Conservation (phyloP, 2,329 filamentous ascomycete genomes). For the Cucurbitaria berberidis region DNA sequence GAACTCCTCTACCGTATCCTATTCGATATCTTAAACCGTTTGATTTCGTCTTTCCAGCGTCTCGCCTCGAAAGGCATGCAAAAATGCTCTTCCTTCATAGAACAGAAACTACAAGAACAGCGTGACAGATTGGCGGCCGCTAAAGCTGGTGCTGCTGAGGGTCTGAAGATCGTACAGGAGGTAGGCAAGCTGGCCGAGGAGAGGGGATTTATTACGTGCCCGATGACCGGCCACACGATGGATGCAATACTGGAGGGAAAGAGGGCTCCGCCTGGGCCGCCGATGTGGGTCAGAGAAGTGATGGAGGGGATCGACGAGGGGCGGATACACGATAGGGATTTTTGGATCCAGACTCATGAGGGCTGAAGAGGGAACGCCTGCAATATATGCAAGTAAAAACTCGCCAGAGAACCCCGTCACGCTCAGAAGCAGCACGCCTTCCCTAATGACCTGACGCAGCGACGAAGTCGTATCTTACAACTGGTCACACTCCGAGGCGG, state of each 20-base stretch:
- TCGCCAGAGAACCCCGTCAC: background rate
- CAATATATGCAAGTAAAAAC: background rate
- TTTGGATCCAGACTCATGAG: slow-evolving; percentile 34
- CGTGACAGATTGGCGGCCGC: slow-evolving; percentile 7
- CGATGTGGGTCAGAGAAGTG: slow-evolving; percentile 33
- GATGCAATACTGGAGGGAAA: slow-evolving; percentile 2
- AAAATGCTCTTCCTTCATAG: slow-evolving; percentile 31
- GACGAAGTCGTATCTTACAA: background rate
- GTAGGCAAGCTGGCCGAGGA: slow-evolving; percentile 25
- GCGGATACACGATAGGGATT: slow-evolving; percentile 33
- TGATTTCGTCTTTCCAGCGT: slow-evolving; percentile 30
- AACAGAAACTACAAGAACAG: slow-evolving; percentile 28
- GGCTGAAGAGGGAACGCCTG: slow-evolving; percentile 7
- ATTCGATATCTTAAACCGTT: slow-evolving; percentile 35
- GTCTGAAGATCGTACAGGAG: slow-evolving; percentile 25
- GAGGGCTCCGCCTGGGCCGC: slow-evolving; percentile 17
- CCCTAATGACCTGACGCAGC: background rate
- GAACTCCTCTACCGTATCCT: slow-evolving; percentile 42
- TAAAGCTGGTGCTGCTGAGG: background rate
- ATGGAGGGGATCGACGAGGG: slow-evolving; percentile 36
- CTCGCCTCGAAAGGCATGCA: slow-evolving; percentile 32
- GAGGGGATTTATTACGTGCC: slow-evolving; percentile 30
- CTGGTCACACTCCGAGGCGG: too few relatives aligned
- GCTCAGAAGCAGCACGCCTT: background rate
- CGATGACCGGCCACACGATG: slow-evolving; percentile 16